Conservation (phyloP, 2,329 filamentous ascomycete genomes). For the Plectosphaerella plurivora region DNA sequence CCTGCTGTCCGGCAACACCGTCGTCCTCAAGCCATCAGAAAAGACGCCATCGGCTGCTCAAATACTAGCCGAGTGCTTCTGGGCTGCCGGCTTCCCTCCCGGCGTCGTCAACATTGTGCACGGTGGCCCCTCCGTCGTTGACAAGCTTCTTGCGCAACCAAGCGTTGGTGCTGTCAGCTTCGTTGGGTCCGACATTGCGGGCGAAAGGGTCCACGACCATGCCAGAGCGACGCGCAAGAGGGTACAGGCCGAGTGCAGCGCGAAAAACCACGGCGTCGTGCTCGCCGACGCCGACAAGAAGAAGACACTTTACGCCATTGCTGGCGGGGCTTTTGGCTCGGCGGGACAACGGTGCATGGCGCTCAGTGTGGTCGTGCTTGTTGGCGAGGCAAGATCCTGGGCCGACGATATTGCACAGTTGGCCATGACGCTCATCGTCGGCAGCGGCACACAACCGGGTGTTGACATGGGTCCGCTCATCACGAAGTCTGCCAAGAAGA, state of each 20-base stretch:
- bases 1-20: constrained; percentile 65
- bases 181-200: constrained; percentile 63
- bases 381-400: constrained; percentile 64
- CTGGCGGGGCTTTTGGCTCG: constrained; percentile 64
- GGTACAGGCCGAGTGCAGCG: constrained; percentile 66
- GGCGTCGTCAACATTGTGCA: constrained; percentile 74
- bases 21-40: constrained; percentile 72
- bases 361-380: constrained; percentile 58
- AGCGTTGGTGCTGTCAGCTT: constrained; percentile 66
- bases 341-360: constrained; percentile 69
- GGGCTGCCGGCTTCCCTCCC: constrained; percentile 74
- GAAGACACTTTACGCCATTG: constrained; percentile 61
- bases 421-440: constrained; percentile 44
- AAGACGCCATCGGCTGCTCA: constrained; percentile 72
- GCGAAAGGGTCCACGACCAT: constrained; percentile 64
- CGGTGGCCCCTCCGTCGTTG: constrained; percentile 59
- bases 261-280: constrained; percentile 66
- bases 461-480: constrained; percentile 17
- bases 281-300: constrained; percentile 67
- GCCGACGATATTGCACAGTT: constrained; percentile 58
- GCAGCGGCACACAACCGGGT: constrained; percentile 14
- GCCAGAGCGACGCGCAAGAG: constrained; percentile 65
- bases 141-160: constrained; percentile 66
- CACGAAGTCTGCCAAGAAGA: constrained; percentile 12
- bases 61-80: constrained; percentile 58